Conservation (phyloP, 495 filamentous ascomycete genomes). For the Lasiosphaeria hispida region DNA sequence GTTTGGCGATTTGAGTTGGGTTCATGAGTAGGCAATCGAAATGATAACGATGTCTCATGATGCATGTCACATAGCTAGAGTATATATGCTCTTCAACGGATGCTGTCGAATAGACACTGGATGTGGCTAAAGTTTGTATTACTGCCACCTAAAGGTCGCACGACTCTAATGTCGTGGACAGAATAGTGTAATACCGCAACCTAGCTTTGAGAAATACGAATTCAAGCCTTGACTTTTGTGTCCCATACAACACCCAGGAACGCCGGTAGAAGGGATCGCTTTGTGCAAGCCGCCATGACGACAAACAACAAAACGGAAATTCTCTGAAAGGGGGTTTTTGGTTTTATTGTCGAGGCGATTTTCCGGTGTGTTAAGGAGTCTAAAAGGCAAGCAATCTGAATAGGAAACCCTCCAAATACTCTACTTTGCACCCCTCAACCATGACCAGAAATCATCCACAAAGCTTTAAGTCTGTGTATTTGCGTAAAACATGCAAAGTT, state of each 20-base stretch:
- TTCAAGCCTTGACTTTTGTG: too few species aligned
- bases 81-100: too few species aligned
- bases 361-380: slow-evolving; percentile 42
- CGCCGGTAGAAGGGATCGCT: background rate
- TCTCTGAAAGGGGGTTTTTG: slow-evolving; percentile 33
- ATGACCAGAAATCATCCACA: slow-evolving; percentile 38
- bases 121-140: too few species aligned
- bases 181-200: too few species aligned
- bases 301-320: background rate
- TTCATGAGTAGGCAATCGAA: too few species aligned
- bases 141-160: too few species aligned
- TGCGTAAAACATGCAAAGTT: slow-evolving; percentile 53
- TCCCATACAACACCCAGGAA: background rate
- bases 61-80: too few species aligned
- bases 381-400: slow-evolving; percentile 47
- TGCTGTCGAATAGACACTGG: too few species aligned
- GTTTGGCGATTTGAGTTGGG: too few species aligned
- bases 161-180: too few species aligned
- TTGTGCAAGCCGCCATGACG: background rate
- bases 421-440: slow-evolving; percentile 36
- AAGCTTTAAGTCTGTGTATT: slow-evolving; percentile 44
- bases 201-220: too few species aligned
- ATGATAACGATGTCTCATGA: too few species aligned
- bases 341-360: slow-evolving; percentile 40
- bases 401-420: slow-evolving; percentile 42